Evolutionary conservation across 2,329 filamentous ascomycete species (phyloP), one percentile per base, ranked within the genome.

Genomic region (Hymenoscyphus fraxineus): DNA sequence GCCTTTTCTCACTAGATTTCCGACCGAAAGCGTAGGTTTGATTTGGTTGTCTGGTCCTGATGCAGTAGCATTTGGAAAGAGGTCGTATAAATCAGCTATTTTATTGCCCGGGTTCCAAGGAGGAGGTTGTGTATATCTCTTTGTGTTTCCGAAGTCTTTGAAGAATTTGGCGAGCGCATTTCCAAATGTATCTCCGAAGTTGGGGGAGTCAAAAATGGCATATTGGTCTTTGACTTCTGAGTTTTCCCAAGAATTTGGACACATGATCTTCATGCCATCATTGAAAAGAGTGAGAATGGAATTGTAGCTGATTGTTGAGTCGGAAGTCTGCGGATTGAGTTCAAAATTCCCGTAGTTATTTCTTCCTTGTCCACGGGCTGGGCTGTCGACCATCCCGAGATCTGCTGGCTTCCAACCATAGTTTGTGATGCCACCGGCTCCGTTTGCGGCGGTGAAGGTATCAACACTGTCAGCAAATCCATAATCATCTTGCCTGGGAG

Each of bases 231-330:
- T 65, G 3, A 54, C 39, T 6, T 56, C 55, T 5, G 57, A 51
- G 27, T 68, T 63, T 38, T 68, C 66, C 65, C 66, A 68, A 12
- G 66, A 61, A 58, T 68, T 68, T 5, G 65, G 65, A 38, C 66
- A 68, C 1, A 67, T 60, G 12, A 68, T 51, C 47, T 68, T 68
- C 22, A 65, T 64, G 7, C 66, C 65, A 54, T 68, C 62, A 15
- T 64, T 63, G 13, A 61, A 63, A 0, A 68, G 35, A 1, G 58
- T 67, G n/a, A 67, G 27, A 2, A 68, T 38, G 3, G 39, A 64
- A 22, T 64, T 62, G 35, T 68, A 68, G 2, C 57, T 56, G 12
- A 60, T 38, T 2, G 54, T 59, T 41, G 58, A 3, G 41, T 68
- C 60, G 9, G 51, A 62, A 22, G 66, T 59, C 19, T 63, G 55